Base-by-base conservation (phyloP, 306 rosid species). In the apple (Malus domestica) region DNA sequence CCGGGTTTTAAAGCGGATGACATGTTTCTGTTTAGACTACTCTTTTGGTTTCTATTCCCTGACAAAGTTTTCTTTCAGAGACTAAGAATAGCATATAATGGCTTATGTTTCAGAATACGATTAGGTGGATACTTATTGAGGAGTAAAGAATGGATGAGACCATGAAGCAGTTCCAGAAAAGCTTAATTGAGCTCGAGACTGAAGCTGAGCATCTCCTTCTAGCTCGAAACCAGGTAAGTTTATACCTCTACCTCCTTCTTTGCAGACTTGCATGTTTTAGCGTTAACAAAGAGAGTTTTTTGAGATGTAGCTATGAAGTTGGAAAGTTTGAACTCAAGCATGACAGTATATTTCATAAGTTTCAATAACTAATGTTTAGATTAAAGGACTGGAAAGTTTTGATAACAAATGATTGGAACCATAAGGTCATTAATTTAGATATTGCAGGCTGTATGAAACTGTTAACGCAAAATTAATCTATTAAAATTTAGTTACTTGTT, bases 181-280 rank as follows among this genome's bases (percentile, higher is more conserved):
- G 83, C 12, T 84, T 91, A 81, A 75, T 85, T 40, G 93, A 88
- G 75, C 71, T 91, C 52, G 98, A 93, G 84, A 61, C 83, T 30
- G 96, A 87, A 76, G 98, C 92, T 14, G 98, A 93, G 76, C 91
- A 72, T 73, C 91, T 90, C 79, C 89, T 94, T 72, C 78, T 94
- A 68, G 89, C 98, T 49, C 90, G 92, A 51, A 82, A 83, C 44
- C 89, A 89, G 93, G 93, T 93, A 84, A 46, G 38, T 6, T 51
- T 23, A 1, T 32, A 25, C 67, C 38, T 13, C 20, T 27, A 13
- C 40, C 20, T 62, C 16, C 52, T 46, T 14, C 51, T 45, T 45
- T 45, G 15, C 18, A 46, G 18, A 1, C 19, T 46, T 46, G 19
- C 1, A 14, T 30, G 11, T 63, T 63, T 30, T 27, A 27, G 8